These are phyloP conservation scores for Gamsiella multidivaricata DNA, from an alignment of 192 early-diverging fungal genomes.

Conservation along the genomic window DNA sequence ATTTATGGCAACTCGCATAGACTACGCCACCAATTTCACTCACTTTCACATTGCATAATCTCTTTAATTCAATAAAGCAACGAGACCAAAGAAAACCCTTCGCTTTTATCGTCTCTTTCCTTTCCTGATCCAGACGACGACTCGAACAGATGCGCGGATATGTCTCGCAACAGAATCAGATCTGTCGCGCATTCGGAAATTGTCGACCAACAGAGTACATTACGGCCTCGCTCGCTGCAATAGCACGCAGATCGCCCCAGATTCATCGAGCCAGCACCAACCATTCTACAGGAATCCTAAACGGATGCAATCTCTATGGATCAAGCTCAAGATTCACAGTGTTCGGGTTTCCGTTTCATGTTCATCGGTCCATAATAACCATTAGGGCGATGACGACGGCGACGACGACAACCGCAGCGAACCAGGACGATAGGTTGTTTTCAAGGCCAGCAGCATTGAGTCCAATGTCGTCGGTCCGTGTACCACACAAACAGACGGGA, in stretches of 20 bases:
- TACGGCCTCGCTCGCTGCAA: conserved; percentile 1
- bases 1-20: too few species aligned
- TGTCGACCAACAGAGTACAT: conserved; percentile 22
- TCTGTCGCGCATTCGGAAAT: conserved; percentile 14
- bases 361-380: too few species aligned
- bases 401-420: too few species aligned
- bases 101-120: neutral
- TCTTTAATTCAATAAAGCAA: too few species aligned
- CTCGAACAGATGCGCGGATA: conserved; percentile 9
- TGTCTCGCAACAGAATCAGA: conserved; percentile 3
- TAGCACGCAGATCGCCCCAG: neutral
- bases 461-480: neutral
- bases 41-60: too few species aligned
- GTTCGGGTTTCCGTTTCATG: too few species aligned
- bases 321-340: too few species aligned
- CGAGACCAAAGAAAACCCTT: too few species aligned
- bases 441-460: neutral
- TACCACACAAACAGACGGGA: neutral
- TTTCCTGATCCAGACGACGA: neutral
- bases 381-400: too few species aligned
- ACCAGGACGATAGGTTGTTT: too few species aligned
- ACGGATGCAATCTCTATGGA: too few species aligned
- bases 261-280: too few species aligned
- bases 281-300: neutral
- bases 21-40: neutral